These are phyloP conservation scores for Fomitopsis schrenkii DNA, from an alignment of 1,284 basidiomycete species.

Conservation along the genomic window DNA sequence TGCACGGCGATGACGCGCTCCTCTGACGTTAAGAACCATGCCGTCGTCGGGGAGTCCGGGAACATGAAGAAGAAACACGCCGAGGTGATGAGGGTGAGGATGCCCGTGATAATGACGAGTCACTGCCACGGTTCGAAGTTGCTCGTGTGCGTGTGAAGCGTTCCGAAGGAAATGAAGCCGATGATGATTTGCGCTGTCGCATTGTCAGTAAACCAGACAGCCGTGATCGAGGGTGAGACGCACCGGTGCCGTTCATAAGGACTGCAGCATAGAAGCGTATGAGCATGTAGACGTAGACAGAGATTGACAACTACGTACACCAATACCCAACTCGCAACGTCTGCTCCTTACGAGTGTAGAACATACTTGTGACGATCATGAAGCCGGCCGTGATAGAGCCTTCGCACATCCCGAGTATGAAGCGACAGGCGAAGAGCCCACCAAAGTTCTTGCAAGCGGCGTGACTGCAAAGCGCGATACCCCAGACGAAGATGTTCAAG, in stretches of 20 bases:
- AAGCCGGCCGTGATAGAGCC: constrained; percentile 77
- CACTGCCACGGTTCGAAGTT: constrained; percentile 69
- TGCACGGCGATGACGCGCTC: constrained; percentile 61
- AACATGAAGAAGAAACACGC: constrained; percentile 62
- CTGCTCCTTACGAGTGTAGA: constrained; percentile 74
- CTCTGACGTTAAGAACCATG: constrained; percentile 62
- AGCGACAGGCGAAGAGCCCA: constrained; percentile 59
- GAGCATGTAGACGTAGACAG: constrained; percentile 2
- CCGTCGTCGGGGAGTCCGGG: constrained; percentile 65
- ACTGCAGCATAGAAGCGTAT: constrained; percentile 29
- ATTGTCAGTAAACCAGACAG: neutral
- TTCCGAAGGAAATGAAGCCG: constrained; percentile 68
- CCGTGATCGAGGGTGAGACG: neutral
- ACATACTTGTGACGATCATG: constrained; percentile 74
- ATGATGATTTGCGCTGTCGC: constrained; percentile 48
- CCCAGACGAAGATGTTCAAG: constrained; percentile 70
- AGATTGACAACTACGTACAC: constrained; percentile 47
- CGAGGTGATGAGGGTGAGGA: constrained; percentile 50
- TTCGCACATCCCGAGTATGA: constrained; percentile 74
- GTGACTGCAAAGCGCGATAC: constrained; percentile 55
- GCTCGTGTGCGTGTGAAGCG: constrained; percentile 51
- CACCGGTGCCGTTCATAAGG: constrained; percentile 43
- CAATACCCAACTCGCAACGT: constrained; percentile 74
- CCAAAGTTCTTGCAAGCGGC: constrained; percentile 72
- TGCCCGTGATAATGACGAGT: constrained; percentile 54